These are phyloP conservation scores for Candida tunisiensis DNA, from an alignment of 1,139 yeast species.

Conservation along the genomic window DNA sequence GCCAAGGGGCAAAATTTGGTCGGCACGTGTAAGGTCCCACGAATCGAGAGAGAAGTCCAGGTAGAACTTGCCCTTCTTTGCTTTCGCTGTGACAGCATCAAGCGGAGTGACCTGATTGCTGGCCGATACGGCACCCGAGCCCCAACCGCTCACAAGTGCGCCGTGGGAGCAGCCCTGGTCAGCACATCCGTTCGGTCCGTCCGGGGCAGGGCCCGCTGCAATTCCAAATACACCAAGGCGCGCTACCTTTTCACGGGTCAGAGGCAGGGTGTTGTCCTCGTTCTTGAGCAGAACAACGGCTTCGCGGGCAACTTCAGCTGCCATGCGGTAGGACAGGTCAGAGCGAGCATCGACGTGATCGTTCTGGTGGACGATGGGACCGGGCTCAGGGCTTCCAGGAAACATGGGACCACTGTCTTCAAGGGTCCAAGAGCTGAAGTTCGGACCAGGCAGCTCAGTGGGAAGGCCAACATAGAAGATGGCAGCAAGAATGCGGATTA, in stretches of 20 bases:
- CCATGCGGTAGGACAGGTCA: slow-evolving; percentile 30
- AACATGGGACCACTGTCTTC: slow-evolving; percentile 36
- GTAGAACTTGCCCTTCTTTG: slow-evolving; percentile 5
- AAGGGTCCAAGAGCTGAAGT: slow-evolving; percentile 42
- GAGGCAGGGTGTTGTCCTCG: slow-evolving; percentile 35
- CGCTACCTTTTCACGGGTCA: slow-evolving; percentile 28
- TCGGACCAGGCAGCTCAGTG: slow-evolving; percentile 27
- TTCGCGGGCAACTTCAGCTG: slow-evolving; percentile 39
- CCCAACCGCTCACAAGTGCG: slow-evolving; percentile 24
- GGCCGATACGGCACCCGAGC: slow-evolving; percentile 31
- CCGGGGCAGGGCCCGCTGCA: slow-evolving; percentile 13
- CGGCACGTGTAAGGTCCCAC: too few species aligned
- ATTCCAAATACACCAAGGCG: slow-evolving; percentile 26
- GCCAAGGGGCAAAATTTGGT: too few species aligned
- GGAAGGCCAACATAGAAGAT: slow-evolving; percentile 23
- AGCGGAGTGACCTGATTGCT: slow-evolving; percentile 40
- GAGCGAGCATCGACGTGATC: slow-evolving; percentile 34
- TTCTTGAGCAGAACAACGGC: slow-evolving; percentile 37
- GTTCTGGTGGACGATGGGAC: slow-evolving; percentile 27
- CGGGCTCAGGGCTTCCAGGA: slow-evolving; percentile 34
- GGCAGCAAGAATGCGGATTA: slow-evolving; percentile 38
- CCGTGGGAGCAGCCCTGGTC: slow-evolving; percentile 15
- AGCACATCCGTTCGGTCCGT: slow-evolving; percentile 23
- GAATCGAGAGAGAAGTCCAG: slow-evolving; percentile 9
- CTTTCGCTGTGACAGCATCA: slow-evolving; percentile 11